Evolutionary conservation across 1,284 basidiomycete species (phyloP), one percentile per base, ranked within the genome.

Genomic region (Tausonia pullulans): DNA sequence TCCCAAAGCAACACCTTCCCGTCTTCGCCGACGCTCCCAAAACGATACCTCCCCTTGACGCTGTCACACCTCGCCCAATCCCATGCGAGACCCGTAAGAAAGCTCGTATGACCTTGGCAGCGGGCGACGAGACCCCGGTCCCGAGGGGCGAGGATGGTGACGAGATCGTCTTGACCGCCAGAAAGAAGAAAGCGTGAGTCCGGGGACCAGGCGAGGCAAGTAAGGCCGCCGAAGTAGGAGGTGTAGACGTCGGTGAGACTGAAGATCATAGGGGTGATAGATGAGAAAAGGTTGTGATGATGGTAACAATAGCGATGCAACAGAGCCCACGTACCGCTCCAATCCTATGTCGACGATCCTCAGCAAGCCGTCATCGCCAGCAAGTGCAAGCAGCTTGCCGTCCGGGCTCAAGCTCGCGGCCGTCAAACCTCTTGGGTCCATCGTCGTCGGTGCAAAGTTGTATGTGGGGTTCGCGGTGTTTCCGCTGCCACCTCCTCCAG

Each of bases 81-180:
- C 73, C 97, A 98, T 0, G 88, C 87, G 8, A 98, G 81, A 3
- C 84, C 81, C 0, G 90, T 88, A 4, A 98, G 89, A 72, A 96
- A 98, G 1, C 90, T 94, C 0, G 90, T 88, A 73, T 98, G 95
- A 0, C 95, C 96, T 76, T 97, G 93, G 77, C 94, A 97, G 59
- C 94, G 82, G 3, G 95, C 95, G n/a, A 98, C 84, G 11, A 98
- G 85, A 8, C 91, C 83, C 71, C 89, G 87, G 72, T 96, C 93
- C 81, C 87, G 87, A 0, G 90, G 89, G 0, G 92, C 91, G 73
- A 90, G 90, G 67, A 96, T 88, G 0, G 93, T 95, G 58, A 97
- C 80, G 10, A 98, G 81, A 72, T 98, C 95, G 73, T 98, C 95
- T 79, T 98, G 85, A 0, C 88, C 87, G n/a, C 87, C 88, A 0